These are phyloP conservation scores for Plasmodium knowlesi DNA, from an alignment of 169 alveolate species.

Conservation along the genomic window DNA sequence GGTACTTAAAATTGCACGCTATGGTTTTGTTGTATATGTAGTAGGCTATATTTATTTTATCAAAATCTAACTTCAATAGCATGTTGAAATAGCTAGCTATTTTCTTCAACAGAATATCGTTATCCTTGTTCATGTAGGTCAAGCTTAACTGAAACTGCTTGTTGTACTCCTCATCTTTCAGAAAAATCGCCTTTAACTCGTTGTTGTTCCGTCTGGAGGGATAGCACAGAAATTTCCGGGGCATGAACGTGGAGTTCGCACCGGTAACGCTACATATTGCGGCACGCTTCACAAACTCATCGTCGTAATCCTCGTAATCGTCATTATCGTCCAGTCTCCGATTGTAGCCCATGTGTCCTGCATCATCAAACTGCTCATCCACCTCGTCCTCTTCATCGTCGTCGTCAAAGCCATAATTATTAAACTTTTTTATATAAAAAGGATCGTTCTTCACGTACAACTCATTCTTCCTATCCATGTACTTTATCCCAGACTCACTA, in stretches of 20 bases:
- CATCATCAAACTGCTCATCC: background rate
- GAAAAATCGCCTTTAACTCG: slow-evolving; percentile 9
- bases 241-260: background rate
- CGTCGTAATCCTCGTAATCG: background rate
- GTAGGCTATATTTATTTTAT: slow-evolving; percentile 19
- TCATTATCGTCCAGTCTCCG: background rate
- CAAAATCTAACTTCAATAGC: background rate
- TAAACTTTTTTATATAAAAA: slow-evolving; percentile 7
- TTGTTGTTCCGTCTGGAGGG: slow-evolving; percentile 8
- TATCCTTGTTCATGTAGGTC: slow-evolving; percentile 5
- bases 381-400: background rate
- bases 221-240: slow-evolving; percentile 23
- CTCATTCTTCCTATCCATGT: slow-evolving; percentile 1
- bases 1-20: slow-evolving; percentile 18
- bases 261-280: background rate
- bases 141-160: background rate
- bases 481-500: slow-evolving; percentile 43
- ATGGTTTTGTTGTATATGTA: slow-evolving; percentile 33
- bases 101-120: background rate
- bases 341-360: background rate
- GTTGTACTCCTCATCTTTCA: slow-evolving; percentile 31
- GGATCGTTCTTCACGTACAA: slow-evolving; percentile 5
- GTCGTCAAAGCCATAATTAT: background rate
- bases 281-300: background rate
- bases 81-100: slow-evolving; percentile 24